Percentiles rank a stretch among this genome's conserved stretches.
These are phyloP conservation scores for Rosa chinensis DNA, from an alignment of 306 rosid genomes.

Conservation along the genomic window DNA sequence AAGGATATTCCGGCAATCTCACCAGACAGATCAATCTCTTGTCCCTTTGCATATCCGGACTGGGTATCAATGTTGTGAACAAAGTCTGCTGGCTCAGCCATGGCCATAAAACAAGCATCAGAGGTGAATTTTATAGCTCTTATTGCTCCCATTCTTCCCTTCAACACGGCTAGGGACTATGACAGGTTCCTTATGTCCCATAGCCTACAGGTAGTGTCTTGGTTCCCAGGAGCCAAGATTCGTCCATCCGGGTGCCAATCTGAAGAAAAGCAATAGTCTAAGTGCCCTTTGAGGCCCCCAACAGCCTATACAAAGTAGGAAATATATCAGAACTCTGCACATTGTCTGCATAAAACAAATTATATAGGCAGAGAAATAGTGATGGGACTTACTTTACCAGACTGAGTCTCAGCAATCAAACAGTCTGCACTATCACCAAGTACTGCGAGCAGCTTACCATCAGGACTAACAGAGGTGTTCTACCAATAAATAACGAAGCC, in stretches of 20 bases:
- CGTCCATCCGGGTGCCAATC: slow-evolving; percentile 96
- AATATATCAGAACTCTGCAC: neutral
- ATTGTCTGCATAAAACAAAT: neutral
- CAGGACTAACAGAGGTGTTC: slow-evolving; percentile 80
- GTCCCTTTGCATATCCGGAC: slow-evolving; percentile 53
- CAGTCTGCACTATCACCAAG: slow-evolving; percentile 88
- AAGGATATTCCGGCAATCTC: slow-evolving; percentile 90
- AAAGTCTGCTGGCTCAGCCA: slow-evolving; percentile 96
- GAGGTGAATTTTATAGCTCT: slow-evolving; percentile 69
- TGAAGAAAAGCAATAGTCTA: slow-evolving; percentile 85
- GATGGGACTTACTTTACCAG: slow-evolving; percentile 55
- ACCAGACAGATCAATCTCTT: slow-evolving; percentile 82
- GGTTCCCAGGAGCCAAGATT: slow-evolving; percentile 90
- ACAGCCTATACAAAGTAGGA: slow-evolving; percentile 38
- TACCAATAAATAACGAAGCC: slow-evolving; percentile 27
- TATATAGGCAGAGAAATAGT: neutral
- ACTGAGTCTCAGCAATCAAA: slow-evolving; percentile 70
- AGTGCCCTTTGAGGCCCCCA: slow-evolving; percentile 76
- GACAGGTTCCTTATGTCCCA: slow-evolving; percentile 95
- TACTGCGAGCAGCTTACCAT: slow-evolving; percentile 74
- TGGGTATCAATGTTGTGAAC: slow-evolving; percentile 65
- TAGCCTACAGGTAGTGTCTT: slow-evolving; percentile 91
- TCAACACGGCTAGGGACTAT: slow-evolving; percentile 64
- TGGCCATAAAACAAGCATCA: slow-evolving; percentile 76
- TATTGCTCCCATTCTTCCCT: slow-evolving; percentile 94